These are phyloP conservation scores for Rhinocladiella similis DNA, from an alignment of 2,329 filamentous ascomycete species.

Conservation along the genomic window DNA sequence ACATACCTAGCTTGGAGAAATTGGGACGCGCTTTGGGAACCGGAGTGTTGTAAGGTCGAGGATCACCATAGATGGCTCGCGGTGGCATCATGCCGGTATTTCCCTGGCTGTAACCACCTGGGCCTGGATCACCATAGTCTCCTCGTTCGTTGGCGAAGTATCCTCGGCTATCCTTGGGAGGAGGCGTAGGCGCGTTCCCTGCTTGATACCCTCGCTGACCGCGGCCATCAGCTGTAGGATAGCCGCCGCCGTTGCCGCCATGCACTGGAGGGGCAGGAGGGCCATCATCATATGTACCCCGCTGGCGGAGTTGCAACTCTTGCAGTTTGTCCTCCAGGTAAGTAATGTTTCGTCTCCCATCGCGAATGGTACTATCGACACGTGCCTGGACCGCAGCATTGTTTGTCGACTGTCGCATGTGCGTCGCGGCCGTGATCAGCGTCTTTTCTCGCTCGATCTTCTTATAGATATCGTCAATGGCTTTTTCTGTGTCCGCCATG, in stretches of 20 bases:
- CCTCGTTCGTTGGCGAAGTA: conserved; percentile 57
- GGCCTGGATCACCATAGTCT: conserved; percentile 61
- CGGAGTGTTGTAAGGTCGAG: conserved; percentile 62
- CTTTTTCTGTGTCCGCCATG: conserved; percentile 62
- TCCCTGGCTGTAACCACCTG: conserved; percentile 57
- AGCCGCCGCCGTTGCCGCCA: conserved; percentile 35
- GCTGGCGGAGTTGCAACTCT: conserved; percentile 79
- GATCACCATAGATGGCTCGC: conserved; percentile 73
- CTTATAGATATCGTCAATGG: conserved; percentile 78
- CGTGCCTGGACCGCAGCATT: conserved; percentile 88
- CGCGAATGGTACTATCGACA: conserved; percentile 90
- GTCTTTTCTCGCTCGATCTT: conserved; percentile 98
- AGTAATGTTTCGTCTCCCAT: conserved; percentile 87
- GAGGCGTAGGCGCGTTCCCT: conserved; percentile 60
- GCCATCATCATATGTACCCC: conserved; percentile 57
- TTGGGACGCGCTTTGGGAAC: conserved; percentile 78
- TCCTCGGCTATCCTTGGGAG: conserved; percentile 66
- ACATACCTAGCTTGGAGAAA: conserved; percentile 91
- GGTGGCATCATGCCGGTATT: conserved; percentile 77
- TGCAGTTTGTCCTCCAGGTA: conserved; percentile 92
- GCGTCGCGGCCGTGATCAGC: conserved; percentile 88
- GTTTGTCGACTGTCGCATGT: conserved; percentile 93
- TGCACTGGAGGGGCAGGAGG: conserved; percentile 49
- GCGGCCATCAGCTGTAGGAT: conserved; percentile 33
- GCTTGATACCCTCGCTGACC: conserved; percentile 20